phyloP scores from a whole-genome alignment of 2,329 filamentous ascomycete species.

The Talaromyces sp. region DNA sequence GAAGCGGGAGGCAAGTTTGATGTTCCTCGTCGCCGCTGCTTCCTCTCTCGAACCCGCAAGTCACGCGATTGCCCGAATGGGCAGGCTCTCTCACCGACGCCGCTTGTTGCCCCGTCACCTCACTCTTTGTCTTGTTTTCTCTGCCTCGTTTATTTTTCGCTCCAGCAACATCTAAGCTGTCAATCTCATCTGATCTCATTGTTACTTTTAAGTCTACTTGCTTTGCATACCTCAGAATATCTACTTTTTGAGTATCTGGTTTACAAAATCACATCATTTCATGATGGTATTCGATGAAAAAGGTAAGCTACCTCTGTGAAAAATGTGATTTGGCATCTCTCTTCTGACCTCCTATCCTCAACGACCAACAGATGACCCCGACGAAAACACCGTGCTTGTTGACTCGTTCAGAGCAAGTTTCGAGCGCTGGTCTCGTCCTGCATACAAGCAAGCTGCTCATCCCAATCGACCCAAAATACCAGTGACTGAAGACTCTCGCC shows the following conservation, averaged over 20 bases:
- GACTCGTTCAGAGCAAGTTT: background rate
- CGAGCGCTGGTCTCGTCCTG: background rate
- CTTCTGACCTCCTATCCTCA: background rate
- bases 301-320: background rate
- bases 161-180: background rate
- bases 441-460: background rate
- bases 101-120: background rate
- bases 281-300: background rate
- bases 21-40: background rate
- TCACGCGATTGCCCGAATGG: background rate
- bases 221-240: background rate
- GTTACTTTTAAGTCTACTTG: background rate
- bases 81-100: background rate
- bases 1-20: background rate
- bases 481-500: background rate
- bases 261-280: background rate
- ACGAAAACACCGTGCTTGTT: conserved; percentile 3
- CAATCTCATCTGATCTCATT: background rate
- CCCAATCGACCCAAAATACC: too few species aligned
- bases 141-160: background rate
- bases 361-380: background rate
- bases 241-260: background rate
- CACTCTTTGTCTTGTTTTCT: background rate
- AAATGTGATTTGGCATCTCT: background rate
- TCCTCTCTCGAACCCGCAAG: background rate